A percentile compares a stretch with the other conserved stretches of the same genome.
phyloP scores from a whole-genome alignment of 345 rosid genomes.

The Sonneratia caseolaris region DNA sequence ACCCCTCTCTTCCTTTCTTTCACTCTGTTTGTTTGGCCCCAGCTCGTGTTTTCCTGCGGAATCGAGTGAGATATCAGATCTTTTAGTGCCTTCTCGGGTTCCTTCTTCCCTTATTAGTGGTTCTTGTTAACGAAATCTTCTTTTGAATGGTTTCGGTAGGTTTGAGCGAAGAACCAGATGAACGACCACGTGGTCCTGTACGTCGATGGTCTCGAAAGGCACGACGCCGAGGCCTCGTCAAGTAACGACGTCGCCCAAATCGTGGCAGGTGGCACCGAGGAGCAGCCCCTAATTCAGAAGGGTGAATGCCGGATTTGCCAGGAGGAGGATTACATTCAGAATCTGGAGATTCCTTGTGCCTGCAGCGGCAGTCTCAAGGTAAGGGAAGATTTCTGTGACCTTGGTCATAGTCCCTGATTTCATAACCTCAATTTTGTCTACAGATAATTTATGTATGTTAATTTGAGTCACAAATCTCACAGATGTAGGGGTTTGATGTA shows the following conservation, averaged over 20 bases:
- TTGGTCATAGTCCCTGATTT: background rate
- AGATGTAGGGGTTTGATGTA: too few relatives aligned
- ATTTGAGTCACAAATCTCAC: too few relatives aligned
- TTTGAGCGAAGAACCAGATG: conserved; percentile 26
- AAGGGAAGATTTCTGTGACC: background rate
- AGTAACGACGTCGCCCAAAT: conserved; percentile 1
- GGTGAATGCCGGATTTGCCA: conserved; percentile 98
- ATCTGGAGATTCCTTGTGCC: conserved; percentile 80
- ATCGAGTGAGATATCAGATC: background rate
- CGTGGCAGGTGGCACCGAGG: conserved; percentile 21
- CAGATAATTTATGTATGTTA: too few relatives aligned
- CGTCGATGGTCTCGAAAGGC: conserved; percentile 47
- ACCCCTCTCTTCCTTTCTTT: background rate
- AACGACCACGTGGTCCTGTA: conserved; percentile 55
- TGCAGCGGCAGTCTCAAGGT: conserved; percentile 98
- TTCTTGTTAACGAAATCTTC: background rate
- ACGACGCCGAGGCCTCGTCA: conserved; percentile 18
- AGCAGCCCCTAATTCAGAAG: conserved; percentile 58
- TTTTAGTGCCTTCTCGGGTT: background rate
- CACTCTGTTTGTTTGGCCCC: background rate
- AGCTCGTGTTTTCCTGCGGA: background rate
- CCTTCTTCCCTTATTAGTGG: background rate
- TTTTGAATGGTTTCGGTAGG: background rate
- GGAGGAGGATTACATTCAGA: conserved; percentile 69
- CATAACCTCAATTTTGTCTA: background rate